These are phyloP conservation scores for Colletotrichum horii DNA, from an alignment of 2,329 filamentous ascomycete species.

Conservation along the genomic window DNA sequence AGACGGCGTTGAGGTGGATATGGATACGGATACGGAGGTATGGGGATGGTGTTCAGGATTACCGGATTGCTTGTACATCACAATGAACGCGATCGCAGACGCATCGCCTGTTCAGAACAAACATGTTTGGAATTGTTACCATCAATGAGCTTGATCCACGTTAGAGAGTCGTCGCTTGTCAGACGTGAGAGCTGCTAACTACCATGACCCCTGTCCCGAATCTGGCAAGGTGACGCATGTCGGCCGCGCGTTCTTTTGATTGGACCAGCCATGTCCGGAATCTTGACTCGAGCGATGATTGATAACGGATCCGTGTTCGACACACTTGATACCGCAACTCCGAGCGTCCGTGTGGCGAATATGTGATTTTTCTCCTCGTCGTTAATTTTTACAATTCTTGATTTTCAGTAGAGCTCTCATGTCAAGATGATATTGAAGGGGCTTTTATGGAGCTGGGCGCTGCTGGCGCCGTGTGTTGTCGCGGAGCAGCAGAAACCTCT, in stretches of 20 bases:
- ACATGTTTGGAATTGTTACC: neutral
- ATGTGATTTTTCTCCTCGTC: neutral
- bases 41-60: conserved; percentile 4
- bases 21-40: neutral
- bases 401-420: neutral
- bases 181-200: neutral
- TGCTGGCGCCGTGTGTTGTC: neutral
- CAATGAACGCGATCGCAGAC: neutral
- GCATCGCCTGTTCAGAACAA: neutral
- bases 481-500: conserved; percentile 2
- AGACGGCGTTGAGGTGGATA: conserved; percentile 1
- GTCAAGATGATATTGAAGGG: neutral
- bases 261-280: neutral
- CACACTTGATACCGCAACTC: neutral
- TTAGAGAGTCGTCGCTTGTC: neutral
- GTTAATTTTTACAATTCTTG: neutral
- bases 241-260: conserved; percentile 17
- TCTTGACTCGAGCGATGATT: conserved; percentile 11
- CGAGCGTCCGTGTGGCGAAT: neutral
- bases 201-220: neutral
- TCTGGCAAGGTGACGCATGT: conserved; percentile 17
- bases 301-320: neutral
- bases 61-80: conserved; percentile 10
- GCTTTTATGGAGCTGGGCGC: neutral
- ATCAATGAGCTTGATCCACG: neutral